A percentile compares a stretch with the other conserved stretches of the same genome.
phyloP scores from a whole-genome alignment of 305 asterid species.

The Fraxinus platypoda region DNA sequence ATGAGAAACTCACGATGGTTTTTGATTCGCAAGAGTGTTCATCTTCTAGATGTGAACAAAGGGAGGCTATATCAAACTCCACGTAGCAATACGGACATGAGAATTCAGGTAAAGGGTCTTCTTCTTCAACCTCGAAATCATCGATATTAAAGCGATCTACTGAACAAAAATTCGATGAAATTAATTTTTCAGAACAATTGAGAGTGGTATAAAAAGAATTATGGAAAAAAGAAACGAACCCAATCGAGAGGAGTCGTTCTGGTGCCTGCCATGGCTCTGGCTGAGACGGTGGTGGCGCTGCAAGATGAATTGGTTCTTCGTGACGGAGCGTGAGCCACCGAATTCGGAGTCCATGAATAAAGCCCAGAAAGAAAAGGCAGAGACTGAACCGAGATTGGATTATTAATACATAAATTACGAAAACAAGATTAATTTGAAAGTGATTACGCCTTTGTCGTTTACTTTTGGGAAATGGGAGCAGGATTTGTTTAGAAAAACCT shows the following conservation, averaged over 20 bases:
- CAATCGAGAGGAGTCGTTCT: slow-evolving; percentile 34
- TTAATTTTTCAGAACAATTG: not conserved
- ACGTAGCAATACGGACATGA: slow-evolving; percentile 84
- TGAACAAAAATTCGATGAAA: not conserved
- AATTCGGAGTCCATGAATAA: slow-evolving; percentile 75
- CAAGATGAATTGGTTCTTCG: slow-evolving; percentile 68
- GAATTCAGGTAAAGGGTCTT: slow-evolving; percentile 57
- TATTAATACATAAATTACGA: not conserved
- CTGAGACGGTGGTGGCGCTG: slow-evolving; percentile 48
- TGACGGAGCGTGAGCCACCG: slow-evolving; percentile 79
- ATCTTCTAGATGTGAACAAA: slow-evolving; percentile 80
- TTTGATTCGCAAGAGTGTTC: slow-evolving; percentile 66
- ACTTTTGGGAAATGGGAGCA: not conserved
- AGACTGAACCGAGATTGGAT: not conserved
- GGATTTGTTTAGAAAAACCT: not conserved
- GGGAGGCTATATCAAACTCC: slow-evolving; percentile 72
- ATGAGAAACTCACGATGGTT: slow-evolving; percentile 61
- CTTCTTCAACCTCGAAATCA: slow-evolving; percentile 75
- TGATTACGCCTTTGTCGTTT: not conserved
- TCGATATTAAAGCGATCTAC: slow-evolving; percentile 61
- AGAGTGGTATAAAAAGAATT: not conserved
- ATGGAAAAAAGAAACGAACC: slow-evolving; percentile 39
- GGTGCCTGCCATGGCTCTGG: slow-evolving; percentile 20
- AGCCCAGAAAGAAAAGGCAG: not conserved
- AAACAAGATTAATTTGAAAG: not conserved